These are phyloP conservation scores for Brassica balearica DNA, from an alignment of 441 rosid species.

Conservation along the genomic window DNA sequence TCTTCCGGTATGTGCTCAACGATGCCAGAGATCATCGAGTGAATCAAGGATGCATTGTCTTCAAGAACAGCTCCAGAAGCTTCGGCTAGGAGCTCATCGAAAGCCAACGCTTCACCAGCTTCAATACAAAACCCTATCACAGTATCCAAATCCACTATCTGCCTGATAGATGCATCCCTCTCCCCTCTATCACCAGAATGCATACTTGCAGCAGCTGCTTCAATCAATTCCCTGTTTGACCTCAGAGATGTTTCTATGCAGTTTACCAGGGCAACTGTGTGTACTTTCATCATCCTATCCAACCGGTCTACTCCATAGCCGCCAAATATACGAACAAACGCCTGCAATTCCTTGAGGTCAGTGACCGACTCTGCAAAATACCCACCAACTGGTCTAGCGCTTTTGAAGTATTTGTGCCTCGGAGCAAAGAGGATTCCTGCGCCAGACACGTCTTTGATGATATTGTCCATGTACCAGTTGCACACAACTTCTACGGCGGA, in stretches of 20 bases:
- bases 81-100: constrained; percentile 91
- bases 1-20: constrained; percentile 87
- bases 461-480: constrained; percentile 99
- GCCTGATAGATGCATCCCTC: constrained; percentile 79
- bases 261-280: constrained; percentile 92
- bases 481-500: constrained; percentile 91
- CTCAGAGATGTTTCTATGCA: constrained; percentile 94
- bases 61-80: constrained; percentile 93
- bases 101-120: constrained; percentile 98
- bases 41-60: constrained; percentile 84
- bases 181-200: constrained; percentile 94
- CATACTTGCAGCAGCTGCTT: constrained; percentile 91
- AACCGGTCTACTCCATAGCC: constrained; percentile 96
- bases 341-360: constrained; percentile 81
- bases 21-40: constrained; percentile 79
- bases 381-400: constrained; percentile 99
- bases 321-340: constrained; percentile 92
- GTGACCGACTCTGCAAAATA: constrained; percentile 99
- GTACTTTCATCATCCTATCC: constrained; percentile 97
- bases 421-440: constrained; percentile 98
- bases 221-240: constrained; percentile 87
- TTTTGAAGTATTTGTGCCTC: constrained; percentile 89
- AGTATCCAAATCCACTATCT: constrained; percentile 95
- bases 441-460: constrained; percentile 92
- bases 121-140: constrained; percentile 92